These are phyloP conservation scores for Kockiozyma suomiensis DNA, from an alignment of 805 yeast species.

Conservation along the genomic window DNA sequence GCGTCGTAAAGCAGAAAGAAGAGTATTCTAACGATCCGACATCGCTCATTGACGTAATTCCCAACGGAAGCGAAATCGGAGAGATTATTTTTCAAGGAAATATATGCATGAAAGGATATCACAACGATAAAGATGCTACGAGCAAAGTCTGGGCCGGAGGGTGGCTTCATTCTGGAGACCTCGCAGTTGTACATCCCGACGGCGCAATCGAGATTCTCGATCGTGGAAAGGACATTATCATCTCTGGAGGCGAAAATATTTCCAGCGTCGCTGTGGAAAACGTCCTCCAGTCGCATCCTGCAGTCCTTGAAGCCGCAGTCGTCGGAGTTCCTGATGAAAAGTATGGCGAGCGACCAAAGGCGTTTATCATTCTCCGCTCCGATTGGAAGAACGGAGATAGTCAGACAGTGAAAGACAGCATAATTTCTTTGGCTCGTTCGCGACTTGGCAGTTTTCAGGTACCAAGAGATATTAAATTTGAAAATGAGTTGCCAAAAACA, in stretches of 20 bases:
- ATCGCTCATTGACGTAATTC: slow-evolving; percentile 36
- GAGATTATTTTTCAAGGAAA: slow-evolving; percentile 44
- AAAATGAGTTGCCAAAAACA: slow-evolving; percentile 42
- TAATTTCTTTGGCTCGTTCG: slow-evolving; percentile 36
- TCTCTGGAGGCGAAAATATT: slow-evolving; percentile 45
- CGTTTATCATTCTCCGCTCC: slow-evolving; percentile 36
- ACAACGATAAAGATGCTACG: slow-evolving; percentile 42
- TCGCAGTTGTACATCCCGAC: slow-evolving; percentile 44
- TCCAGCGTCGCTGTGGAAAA: slow-evolving; percentile 44
- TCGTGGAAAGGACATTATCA: slow-evolving; percentile 44
- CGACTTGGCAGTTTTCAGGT: slow-evolving; percentile 43
- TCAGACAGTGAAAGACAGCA: slow-evolving; percentile 19
- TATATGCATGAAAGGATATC: slow-evolving; percentile 42
- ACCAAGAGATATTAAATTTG: slow-evolving; percentile 39
- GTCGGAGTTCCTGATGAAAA: slow-evolving; percentile 41
- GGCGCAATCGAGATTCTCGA: slow-evolving; percentile 43
- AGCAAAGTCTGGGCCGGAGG: slow-evolving; percentile 40
- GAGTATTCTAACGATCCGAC: slow-evolving; percentile 17
- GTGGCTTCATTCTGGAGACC: slow-evolving; percentile 39
- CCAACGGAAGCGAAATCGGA: slow-evolving; percentile 42
- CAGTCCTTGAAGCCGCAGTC: slow-evolving; percentile 42
- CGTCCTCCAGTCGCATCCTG: slow-evolving; percentile 37
- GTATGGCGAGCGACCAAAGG: slow-evolving; percentile 44
- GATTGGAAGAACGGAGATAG: neutral
- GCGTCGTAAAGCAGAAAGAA: slow-evolving; percentile 36